A percentile compares a stretch with the other conserved stretches of the same genome.
Evolutionary conservation across 2,329 filamentous ascomycete species (phyloP).

Genomic region (Ascomycota sp.): DNA sequence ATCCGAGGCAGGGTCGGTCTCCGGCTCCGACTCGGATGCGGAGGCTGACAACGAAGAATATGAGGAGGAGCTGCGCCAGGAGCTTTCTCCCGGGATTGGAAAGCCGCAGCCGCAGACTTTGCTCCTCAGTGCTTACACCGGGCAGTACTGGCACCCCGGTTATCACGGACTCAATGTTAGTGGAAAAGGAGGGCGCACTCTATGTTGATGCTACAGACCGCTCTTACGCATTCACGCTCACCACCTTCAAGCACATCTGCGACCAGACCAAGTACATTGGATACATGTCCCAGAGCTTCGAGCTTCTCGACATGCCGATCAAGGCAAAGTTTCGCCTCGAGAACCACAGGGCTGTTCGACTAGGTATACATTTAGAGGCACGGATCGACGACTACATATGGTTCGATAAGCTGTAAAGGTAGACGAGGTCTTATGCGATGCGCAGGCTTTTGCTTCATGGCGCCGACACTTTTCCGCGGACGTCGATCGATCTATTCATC

Average conservation of each 20-base stretch:
- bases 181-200: constrained; percentile 4
- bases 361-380: constrained; percentile 1
- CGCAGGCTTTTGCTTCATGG: too few species aligned
- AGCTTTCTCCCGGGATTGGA: constrained; percentile 1
- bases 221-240: constrained; percentile 9
- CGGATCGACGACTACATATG: constrained; percentile 1
- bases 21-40: constrained; percentile 1
- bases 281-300: constrained; percentile 1
- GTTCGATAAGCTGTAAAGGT: not conserved
- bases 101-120: constrained; percentile 1
- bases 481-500: too few species aligned
- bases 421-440: too few species aligned
- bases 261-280: constrained; percentile 4
- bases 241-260: constrained; percentile 4
- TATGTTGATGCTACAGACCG: constrained; percentile 10
- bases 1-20: constrained; percentile 1
- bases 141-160: constrained; percentile 7
- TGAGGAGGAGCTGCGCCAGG: constrained; percentile 1
- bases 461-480: too few species aligned
- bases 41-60: not conserved
- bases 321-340: constrained; percentile 2
- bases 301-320: constrained; percentile 1
- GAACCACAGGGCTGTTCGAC: not conserved
- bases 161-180: constrained; percentile 7
- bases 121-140: constrained; percentile 4